phyloP scores from a whole-genome alignment of 371 early-diverging fungal species.

The Mortierella sp. region DNA sequence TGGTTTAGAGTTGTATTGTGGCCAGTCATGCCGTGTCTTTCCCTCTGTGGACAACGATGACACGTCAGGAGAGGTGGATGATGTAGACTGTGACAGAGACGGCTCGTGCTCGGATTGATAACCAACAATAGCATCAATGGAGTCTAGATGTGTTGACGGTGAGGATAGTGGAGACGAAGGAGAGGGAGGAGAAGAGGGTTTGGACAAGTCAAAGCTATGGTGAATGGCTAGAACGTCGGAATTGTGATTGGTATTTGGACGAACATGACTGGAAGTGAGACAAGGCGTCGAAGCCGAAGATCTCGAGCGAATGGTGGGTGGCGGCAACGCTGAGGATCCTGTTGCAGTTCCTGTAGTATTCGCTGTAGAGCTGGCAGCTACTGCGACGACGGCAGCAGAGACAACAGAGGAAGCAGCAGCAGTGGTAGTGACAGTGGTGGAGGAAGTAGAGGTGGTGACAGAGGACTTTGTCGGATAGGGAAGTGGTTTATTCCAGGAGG shows the following conservation, averaged over 20 bases:
- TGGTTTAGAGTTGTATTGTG: slow-evolving; percentile 11
- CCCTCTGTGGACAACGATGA: not conserved
- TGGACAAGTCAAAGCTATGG: slow-evolving; percentile 31
- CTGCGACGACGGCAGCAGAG: slow-evolving; percentile 7
- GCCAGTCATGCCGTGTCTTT: slow-evolving; percentile 10
- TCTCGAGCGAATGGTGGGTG: slow-evolving; percentile 22
- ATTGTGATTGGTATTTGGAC: slow-evolving; percentile 34
- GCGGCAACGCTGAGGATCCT: slow-evolving; percentile 9
- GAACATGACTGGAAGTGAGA: slow-evolving; percentile 44
- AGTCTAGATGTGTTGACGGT: slow-evolving; percentile 4
- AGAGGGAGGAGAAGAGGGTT: slow-evolving; percentile 13
- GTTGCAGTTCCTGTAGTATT: slow-evolving; percentile 13
- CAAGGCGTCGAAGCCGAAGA: slow-evolving; percentile 38
- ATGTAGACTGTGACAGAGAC: slow-evolving; percentile 6
- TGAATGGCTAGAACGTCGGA: slow-evolving; percentile 37
- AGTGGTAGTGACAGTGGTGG: slow-evolving; percentile 12
- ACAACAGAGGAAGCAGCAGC: slow-evolving; percentile 12
- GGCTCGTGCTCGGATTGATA: slow-evolving; percentile 6
- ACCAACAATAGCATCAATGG: slow-evolving; percentile 14
- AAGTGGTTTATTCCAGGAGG: slow-evolving; percentile 35
- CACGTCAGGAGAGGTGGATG: not conserved
- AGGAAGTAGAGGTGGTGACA: slow-evolving; percentile 15
- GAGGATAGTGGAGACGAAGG: slow-evolving; percentile 11
- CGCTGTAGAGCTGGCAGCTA: slow-evolving; percentile 12
- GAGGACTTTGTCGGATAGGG: slow-evolving; percentile 17